These are phyloP conservation scores for Pyrus communis DNA, from an alignment of 306 rosid genomes.

Conservation along the genomic window DNA sequence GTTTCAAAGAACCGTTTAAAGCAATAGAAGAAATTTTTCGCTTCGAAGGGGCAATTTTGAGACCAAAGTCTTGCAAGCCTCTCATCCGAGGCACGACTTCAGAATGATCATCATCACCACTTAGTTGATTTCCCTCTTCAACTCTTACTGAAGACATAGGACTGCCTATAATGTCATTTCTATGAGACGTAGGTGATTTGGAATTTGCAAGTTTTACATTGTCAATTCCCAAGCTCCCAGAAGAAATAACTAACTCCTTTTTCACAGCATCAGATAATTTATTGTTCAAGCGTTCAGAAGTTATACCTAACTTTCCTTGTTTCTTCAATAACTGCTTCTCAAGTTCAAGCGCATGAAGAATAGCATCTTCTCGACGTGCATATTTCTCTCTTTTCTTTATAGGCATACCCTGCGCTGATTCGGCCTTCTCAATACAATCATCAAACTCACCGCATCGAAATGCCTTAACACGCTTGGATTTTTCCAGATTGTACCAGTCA, in stretches of 20 bases:
- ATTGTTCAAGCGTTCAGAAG: slow-evolving; percentile 30
- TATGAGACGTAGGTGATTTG: slow-evolving; percentile 19
- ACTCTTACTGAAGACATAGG: slow-evolving; percentile 22
- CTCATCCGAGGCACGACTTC: slow-evolving; percentile 45
- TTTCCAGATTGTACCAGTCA: slow-evolving; percentile 97
- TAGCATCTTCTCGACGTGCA: slow-evolving; percentile 98
- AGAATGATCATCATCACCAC: slow-evolving; percentile 43
- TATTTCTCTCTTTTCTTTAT: slow-evolving; percentile 93
- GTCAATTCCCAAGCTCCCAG: slow-evolving; percentile 34
- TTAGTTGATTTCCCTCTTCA: slow-evolving; percentile 40
- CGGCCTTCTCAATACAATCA: slow-evolving; percentile 90
- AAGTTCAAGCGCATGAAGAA: slow-evolving; percentile 90
- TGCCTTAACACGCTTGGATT: slow-evolving; percentile 93
- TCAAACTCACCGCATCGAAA: slow-evolving; percentile 96
- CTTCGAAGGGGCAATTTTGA: slow-evolving; percentile 34
- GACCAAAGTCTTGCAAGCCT: slow-evolving; percentile 67
- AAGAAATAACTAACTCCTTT: slow-evolving; percentile 29
- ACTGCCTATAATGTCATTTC: slow-evolving; percentile 26
- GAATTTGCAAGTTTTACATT: slow-evolving; percentile 20
- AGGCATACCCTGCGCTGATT: slow-evolving; percentile 80
- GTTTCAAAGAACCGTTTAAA: slow-evolving; percentile 39
- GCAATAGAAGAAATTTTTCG: slow-evolving; percentile 34
- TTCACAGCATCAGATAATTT: slow-evolving; percentile 30
- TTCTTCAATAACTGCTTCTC: slow-evolving; percentile 62
- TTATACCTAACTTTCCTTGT: slow-evolving; percentile 49